Conservation (phyloP, 169 alveolate genomes). For the Cryptosporidium sp. region DNA sequence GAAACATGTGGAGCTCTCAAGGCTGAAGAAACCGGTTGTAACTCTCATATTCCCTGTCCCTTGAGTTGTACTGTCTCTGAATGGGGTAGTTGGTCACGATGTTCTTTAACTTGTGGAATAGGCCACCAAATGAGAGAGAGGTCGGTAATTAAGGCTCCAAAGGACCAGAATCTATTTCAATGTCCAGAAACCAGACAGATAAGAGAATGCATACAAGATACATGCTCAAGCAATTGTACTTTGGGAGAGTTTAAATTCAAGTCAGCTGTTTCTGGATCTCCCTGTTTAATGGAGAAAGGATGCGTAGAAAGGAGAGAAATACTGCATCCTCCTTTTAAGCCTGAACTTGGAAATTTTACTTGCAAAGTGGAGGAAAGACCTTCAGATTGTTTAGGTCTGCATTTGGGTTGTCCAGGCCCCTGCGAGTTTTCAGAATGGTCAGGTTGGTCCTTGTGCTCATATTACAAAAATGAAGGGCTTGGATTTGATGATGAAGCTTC, state of each 20-base stretch:
- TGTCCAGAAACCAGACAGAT: conserved; percentile 70
- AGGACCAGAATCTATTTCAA: conserved; percentile 59
- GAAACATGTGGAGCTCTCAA: conserved; percentile 72
- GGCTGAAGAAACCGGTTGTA: conserved; percentile 76
- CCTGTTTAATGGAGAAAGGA: conserved; percentile 19
- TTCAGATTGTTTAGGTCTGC: conserved; percentile 8
- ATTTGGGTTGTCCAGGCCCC: conserved; percentile 12
- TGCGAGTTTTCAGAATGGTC: conserved; percentile 61
- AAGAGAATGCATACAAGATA: conserved; percentile 40
- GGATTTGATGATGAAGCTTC: background rate
- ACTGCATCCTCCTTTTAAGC: conserved; percentile 25
- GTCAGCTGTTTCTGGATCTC: conserved; percentile 30
- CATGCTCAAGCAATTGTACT: conserved; percentile 43
- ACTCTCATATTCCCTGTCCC: conserved; percentile 78
- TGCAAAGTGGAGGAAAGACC: conserved; percentile 57
- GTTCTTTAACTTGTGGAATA: conserved; percentile 81
- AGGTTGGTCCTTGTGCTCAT: conserved; percentile 43
- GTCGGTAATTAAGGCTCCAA: conserved; percentile 76
- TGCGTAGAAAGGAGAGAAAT: conserved; percentile 63
- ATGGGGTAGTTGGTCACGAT: conserved; percentile 80
- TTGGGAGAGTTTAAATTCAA: conserved; percentile 43
- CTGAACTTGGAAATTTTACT: background rate
- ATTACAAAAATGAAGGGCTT: background rate
- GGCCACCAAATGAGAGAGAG: conserved; percentile 80
- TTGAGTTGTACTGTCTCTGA: conserved; percentile 78